Percentiles rank a stretch among this genome's conserved stretches.
These are phyloP conservation scores for Alternaria triticimaculans DNA, from an alignment of 2,329 filamentous ascomycete genomes.

Conservation along the genomic window DNA sequence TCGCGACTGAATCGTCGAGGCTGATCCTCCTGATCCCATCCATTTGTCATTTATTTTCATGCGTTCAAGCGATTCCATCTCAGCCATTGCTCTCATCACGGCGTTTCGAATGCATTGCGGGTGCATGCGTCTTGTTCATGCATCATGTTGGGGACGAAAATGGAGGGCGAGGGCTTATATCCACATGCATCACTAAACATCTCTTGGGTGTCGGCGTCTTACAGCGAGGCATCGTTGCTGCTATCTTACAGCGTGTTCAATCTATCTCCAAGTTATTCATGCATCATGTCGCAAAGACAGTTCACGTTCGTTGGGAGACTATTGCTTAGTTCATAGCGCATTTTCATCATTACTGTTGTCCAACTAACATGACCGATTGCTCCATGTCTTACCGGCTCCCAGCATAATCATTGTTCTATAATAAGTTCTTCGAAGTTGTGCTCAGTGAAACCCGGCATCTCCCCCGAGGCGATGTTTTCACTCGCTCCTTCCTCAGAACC, in stretches of 20 bases:
- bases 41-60: slow-evolving; percentile 15
- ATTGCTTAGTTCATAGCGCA: neutral
- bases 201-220: neutral
- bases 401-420: neutral
- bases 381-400: neutral
- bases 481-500: neutral
- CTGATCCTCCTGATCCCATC: slow-evolving; percentile 5
- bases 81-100: slow-evolving; percentile 12
- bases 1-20: slow-evolving; percentile 33
- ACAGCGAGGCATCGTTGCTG: neutral
- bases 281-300: neutral
- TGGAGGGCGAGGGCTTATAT: neutral
- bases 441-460: neutral
- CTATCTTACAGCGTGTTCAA: neutral
- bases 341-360: neutral
- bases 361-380: neutral
- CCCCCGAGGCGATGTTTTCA: neutral
- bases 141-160: slow-evolving; percentile 10
- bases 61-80: slow-evolving; percentile 40
- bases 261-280: neutral
- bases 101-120: slow-evolving; percentile 14
- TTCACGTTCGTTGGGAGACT: neutral
- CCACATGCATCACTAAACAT: neutral
- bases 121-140: neutral
- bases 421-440: neutral